These are phyloP conservation scores for Malassezia furfur DNA, from an alignment of 1,284 basidiomycete genomes.

Conservation along the genomic window DNA sequence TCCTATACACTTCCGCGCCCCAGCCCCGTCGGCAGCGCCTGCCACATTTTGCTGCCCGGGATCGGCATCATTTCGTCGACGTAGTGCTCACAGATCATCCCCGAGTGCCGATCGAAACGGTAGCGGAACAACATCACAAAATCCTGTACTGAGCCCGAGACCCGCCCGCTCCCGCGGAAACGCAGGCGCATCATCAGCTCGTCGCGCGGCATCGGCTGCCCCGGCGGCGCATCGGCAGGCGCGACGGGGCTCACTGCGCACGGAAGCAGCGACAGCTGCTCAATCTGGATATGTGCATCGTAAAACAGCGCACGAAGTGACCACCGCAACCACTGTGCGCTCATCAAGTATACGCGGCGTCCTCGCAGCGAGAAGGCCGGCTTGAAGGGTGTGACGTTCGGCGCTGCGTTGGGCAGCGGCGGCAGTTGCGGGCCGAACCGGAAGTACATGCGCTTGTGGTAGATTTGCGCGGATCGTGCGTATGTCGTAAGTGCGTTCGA, in stretches of 20 bases:
- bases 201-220: slow-evolving; percentile 14
- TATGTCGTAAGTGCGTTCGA: not conserved
- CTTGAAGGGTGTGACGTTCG: not conserved
- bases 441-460: slow-evolving; percentile 13
- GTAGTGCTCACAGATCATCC: slow-evolving; percentile 31
- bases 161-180: slow-evolving; percentile 32
- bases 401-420: not conserved
- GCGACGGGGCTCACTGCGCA: not conserved
- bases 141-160: slow-evolving; percentile 29
- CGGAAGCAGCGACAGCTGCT: slow-evolving; percentile 6
- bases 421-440: slow-evolving; percentile 4
- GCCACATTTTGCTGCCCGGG: slow-evolving; percentile 34
- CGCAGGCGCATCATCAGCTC: slow-evolving; percentile 29
- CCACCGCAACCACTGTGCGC: slow-evolving; percentile 8
- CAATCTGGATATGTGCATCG: not conserved
- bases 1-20: not conserved
- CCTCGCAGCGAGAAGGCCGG: slow-evolving; percentile 13
- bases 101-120: slow-evolving; percentile 33
- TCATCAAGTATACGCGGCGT: slow-evolving; percentile 7
- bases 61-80: slow-evolving; percentile 44
- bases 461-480: slow-evolving; percentile 2
- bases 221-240: not conserved
- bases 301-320: slow-evolving; percentile 6
- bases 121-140: slow-evolving; percentile 44
- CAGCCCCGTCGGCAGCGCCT: slow-evolving; percentile 11